Evolutionary conservation across 2,329 filamentous ascomycete genomes (phyloP), one percentile per base, ranked within the genome.

Genomic region (Polychaeton citri): DNA sequence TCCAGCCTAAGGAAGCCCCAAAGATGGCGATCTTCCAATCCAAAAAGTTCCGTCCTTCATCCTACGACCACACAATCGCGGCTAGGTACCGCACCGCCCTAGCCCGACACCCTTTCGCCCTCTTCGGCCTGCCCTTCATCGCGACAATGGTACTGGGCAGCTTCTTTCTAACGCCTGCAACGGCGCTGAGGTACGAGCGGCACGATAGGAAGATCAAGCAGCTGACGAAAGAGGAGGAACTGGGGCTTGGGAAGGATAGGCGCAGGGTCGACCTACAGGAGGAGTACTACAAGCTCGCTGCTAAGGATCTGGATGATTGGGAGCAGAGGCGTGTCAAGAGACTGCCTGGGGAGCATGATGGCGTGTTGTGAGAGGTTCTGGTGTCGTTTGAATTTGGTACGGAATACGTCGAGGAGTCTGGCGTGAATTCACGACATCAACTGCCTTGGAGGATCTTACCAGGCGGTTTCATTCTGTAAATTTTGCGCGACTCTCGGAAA

Each of bases 81-180:
- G 72, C 79, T 39, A 69, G 69, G 43, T 98, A 98, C 65, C 82
- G 90, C 39, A 65, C 72, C 20, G 60, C 74, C 40, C 74, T 98
- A 47, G 69, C 74, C 39, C 79, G 72, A 52, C 85, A 82, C 50
- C 92, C 90, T 1, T 98, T 98, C 59, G 65, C 86, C 19, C 74
- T 94, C 43, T 98, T 98, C 57, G 92, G 92, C 2, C 70, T 98
- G 3, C 92, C 90, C 1, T 98, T 98, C 60, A 73, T 98, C 46
- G 65, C 74, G 38, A 79, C 93, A 39, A 94, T 98, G 54, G 75
- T 98, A 18, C 84, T 80, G 2, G 88, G 86, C 1, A 93, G 84
- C 3, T 98, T 98, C 60, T 81, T 93, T 50, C 72, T 98, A 33
- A 96, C 90, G 0, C 90, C 88, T 1, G 90, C 88, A 4, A 88